Percentiles rank a stretch among this genome's conserved stretches.
phyloP scores from a whole-genome alignment of 192 early-diverging fungal genomes.

The Backusella tuberculispora region DNA sequence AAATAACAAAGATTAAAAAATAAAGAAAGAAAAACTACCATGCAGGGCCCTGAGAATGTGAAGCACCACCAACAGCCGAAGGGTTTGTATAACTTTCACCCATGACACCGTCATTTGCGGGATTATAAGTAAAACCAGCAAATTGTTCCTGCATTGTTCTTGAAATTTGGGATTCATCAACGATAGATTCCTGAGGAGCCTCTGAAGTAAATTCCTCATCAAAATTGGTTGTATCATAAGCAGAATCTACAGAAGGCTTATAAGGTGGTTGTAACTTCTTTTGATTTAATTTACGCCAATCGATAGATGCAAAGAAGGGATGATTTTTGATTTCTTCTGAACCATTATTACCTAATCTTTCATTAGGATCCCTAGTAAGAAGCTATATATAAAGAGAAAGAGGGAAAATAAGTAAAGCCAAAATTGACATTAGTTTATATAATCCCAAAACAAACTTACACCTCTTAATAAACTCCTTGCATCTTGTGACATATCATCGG shows the following conservation, averaged over 20 bases:
- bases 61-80: conserved; percentile 12
- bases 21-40: conserved; percentile 11
- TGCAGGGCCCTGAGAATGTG: conserved; percentile 19
- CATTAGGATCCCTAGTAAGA: conserved; percentile 78
- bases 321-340: conserved; percentile 94
- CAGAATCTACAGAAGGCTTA: conserved; percentile 88
- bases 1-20: conserved; percentile 4
- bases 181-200: conserved; percentile 85
- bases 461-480: conserved; percentile 69
- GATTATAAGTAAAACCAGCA: conserved; percentile 90
- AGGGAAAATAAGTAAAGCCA: background rate
- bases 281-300: conserved; percentile 87
- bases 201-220: conserved; percentile 98
- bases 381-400: conserved; percentile 43
- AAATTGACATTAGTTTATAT: too few species aligned
- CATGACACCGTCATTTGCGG: conserved; percentile 73
- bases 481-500: conserved; percentile 68
- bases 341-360: conserved; percentile 84
- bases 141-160: conserved; percentile 95
- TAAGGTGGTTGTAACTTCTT: conserved; percentile 94
- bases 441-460: conserved; percentile 31
- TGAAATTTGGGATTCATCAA: conserved; percentile 80
- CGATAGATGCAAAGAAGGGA: conserved; percentile 88
- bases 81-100: conserved; percentile 44
- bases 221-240: conserved; percentile 96